Evolutionary conservation across 345 rosid genomes (phyloP), one percentile per base, ranked within the genome.

Genomic region (Arabis alpina): DNA sequence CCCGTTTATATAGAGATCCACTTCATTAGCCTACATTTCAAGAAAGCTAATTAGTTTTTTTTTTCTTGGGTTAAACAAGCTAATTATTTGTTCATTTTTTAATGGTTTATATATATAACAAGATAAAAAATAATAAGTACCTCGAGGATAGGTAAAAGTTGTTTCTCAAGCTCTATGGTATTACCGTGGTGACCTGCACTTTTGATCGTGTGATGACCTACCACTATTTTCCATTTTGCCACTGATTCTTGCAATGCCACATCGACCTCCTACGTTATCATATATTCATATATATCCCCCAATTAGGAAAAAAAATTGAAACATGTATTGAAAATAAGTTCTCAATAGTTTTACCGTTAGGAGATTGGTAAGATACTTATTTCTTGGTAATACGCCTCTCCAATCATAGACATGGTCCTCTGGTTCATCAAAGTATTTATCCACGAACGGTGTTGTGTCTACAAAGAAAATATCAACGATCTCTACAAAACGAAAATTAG

Each of bases 201-300:
- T 72, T 69, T 82, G 16, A 90, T 88, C 48, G 94, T 82, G 60
- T 88, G 97, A 51, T 90, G 97, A 2, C 97, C 97, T 0, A 90
- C 85, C n/a, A 86, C 92, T 15, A 90, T 79, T 68, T 88, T 88
- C 97, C 97, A 90, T 61, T 74, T 75, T 0, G 91, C 90, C 6
- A 7, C 49, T 32, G 94, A 90, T 39, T 73, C 68, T 73, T 66
- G 80, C 30, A 91, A 61, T 4, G 75, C 71, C 76, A 70, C 79
- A 14, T 69, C 56, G 1, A 70, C 62, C 40, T 76, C 75, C 79
- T 76, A 41, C 40, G 39, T 28, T 36, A 2, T 37, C 8, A 43
- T 42, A 25, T 65, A 41, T 16, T 37, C 8, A 43, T 42, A 25
- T 65, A 41, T 16, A 34, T 34, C 24, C 34, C 34, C 51, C 0